These are phyloP conservation scores for Colletotrichum liaoningense DNA, from an alignment of 2,329 filamentous ascomycete genomes.

Conservation along the genomic window DNA sequence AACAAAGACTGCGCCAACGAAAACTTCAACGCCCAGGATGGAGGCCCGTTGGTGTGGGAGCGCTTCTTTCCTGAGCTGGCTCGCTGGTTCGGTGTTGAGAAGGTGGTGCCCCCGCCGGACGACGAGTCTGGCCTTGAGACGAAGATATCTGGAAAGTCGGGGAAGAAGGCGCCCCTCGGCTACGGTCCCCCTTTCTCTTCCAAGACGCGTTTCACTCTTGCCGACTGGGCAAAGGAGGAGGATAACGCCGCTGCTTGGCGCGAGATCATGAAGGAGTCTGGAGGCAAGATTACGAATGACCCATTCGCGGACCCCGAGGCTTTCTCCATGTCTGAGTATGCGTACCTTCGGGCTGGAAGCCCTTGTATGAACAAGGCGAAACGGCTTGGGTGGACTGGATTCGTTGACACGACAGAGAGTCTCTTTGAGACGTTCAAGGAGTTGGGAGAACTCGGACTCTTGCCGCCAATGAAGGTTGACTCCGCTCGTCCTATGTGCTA, in stretches of 20 bases:
- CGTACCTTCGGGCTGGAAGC: background rate
- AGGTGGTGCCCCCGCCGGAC: background rate
- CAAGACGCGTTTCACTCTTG: background rate
- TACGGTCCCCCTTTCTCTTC: constrained; percentile 4
- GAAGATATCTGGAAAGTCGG: background rate
- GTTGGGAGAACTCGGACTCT: constrained; percentile 5
- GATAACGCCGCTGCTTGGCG: background rate
- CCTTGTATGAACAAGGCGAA: constrained; percentile 4
- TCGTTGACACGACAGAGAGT: constrained; percentile 19
- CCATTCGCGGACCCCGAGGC: background rate
- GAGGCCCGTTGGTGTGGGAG: constrained; percentile 7
- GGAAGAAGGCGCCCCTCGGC: background rate
- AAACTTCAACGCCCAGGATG: constrained; percentile 14
- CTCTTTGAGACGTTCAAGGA: constrained; percentile 17
- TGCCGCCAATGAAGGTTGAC: constrained; percentile 14
- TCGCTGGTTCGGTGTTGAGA: constrained; percentile 12
- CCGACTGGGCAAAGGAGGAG: background rate
- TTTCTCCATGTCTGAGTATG: background rate
- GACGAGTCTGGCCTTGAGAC: constrained; percentile 9
- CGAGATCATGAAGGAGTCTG: background rate
- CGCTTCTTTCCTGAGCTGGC: constrained; percentile 3
- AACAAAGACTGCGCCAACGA: constrained; percentile 3
- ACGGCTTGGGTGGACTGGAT: constrained; percentile 4
- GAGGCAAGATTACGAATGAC: constrained; percentile 1
- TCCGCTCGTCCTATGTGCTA: constrained; percentile 7